Percentiles rank a stretch among this genome's conserved stretches.
Evolutionary conservation across 208 protist species (phyloP).

Genomic region (Trypanosomatidae sp.): DNA sequence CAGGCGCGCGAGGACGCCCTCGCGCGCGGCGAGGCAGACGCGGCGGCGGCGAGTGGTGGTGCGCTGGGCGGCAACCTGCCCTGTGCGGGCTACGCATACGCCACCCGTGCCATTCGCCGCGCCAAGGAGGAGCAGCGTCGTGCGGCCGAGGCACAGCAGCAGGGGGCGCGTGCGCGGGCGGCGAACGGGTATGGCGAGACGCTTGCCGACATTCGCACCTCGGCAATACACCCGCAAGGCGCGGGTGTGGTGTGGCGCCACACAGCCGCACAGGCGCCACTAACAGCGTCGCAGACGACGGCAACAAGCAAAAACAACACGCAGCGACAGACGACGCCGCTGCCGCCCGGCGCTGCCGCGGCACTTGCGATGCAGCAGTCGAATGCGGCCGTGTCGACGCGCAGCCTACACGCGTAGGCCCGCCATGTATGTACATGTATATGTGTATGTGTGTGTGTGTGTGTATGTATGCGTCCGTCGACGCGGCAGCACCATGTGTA

Average conservation of each 20-base stretch:
- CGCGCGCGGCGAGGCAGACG: no score
- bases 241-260: conserved; percentile 74
- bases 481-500: no score
- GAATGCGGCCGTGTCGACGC: no score
- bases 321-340: not conserved
- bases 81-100: conserved; percentile 9
- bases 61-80: no score
- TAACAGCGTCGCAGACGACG: conserved; percentile 1
- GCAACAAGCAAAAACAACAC: no score
- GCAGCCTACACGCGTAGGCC: no score
- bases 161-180: not conserved
- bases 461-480: no score
- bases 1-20: not conserved
- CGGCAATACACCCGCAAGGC: conserved; percentile 37
- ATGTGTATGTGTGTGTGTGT: no score
- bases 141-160: not conserved
- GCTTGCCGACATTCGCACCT: conserved; percentile 27
- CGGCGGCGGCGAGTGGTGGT: no score
- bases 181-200: conserved; percentile 21
- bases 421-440: no score
- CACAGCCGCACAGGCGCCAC: not conserved
- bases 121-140: not conserved
- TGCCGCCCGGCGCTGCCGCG: conserved; percentile 15
- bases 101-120: not conserved
- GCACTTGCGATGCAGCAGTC: conserved; percentile 5